Evolutionary conservation across 164 flowering plant genomes (phyloP).

Genomic region (Warburgia ugandensis): DNA sequence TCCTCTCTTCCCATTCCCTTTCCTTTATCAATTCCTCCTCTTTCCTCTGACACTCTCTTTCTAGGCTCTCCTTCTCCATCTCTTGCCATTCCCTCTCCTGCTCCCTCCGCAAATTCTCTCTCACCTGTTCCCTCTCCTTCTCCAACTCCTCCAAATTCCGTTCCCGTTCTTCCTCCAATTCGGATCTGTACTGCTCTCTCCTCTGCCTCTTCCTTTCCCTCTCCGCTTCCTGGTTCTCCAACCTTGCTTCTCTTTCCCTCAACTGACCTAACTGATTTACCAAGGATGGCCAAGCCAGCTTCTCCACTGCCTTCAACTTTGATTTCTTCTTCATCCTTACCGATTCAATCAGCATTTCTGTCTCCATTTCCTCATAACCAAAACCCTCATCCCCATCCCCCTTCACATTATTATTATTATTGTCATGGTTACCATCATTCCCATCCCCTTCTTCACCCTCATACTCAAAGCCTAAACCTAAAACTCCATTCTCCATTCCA

Average conservation of each 20-base stretch:
- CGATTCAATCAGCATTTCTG: neutral
- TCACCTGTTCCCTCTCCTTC: conserved; percentile 39
- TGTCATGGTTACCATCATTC: neutral
- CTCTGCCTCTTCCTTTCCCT: conserved; percentile 57
- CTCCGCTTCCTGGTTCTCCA: conserved; percentile 51
- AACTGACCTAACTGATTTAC: conserved; percentile 46
- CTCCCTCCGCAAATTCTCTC: conserved; percentile 47
- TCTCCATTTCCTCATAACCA: conserved; percentile 40
- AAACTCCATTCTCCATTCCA: conserved; percentile 54
- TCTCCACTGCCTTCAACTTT: conserved; percentile 38
- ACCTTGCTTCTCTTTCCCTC: conserved; percentile 57
- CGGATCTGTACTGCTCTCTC: conserved; percentile 32
- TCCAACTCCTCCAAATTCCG: too few relatives aligned
- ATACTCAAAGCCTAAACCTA: conserved; percentile 63
- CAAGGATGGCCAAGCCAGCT: conserved; percentile 39
- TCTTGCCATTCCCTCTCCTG: conserved; percentile 52
- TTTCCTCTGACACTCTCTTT: conserved; percentile 54
- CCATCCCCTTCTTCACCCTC: conserved; percentile 52
- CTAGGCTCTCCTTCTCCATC: conserved; percentile 52
- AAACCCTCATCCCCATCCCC: conserved; percentile 51
- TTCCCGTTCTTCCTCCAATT: conserved; percentile 47
- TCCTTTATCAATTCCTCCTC: conserved; percentile 51
- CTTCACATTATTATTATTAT: conserved; percentile 17
- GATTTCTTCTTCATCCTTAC: conserved; percentile 62
- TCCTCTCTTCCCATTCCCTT: conserved; percentile 82